phyloP scores from a whole-genome alignment of 805 yeast genomes.

The Wickerhamomyces hampshirensis region DNA sequence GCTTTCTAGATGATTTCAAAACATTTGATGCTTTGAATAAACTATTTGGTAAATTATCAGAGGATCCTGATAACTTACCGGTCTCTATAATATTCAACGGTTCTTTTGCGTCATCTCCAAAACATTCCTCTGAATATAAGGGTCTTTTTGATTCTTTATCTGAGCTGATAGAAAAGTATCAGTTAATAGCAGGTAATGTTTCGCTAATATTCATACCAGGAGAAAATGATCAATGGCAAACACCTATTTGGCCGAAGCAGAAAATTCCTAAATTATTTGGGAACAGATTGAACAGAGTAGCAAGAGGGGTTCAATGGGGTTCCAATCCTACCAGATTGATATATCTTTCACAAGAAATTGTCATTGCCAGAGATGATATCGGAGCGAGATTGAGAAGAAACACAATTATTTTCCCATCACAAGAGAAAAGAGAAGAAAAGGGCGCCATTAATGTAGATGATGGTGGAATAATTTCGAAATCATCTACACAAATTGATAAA shows the following conservation, averaged over 20 bases:
- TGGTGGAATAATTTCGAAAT: slow-evolving; percentile 1
- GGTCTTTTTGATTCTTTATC: slow-evolving; percentile 73
- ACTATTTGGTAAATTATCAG: slow-evolving; percentile 50
- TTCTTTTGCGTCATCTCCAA: slow-evolving; percentile 66
- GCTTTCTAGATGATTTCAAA: slow-evolving; percentile 56
- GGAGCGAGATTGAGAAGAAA: slow-evolving; percentile 68
- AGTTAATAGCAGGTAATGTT: slow-evolving; percentile 44
- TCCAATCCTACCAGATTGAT: slow-evolving; percentile 78
- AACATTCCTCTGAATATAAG: slow-evolving; percentile 57
- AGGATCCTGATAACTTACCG: slow-evolving; percentile 47
- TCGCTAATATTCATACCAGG: slow-evolving; percentile 82
- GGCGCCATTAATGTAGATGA: not conserved
- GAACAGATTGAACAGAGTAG: slow-evolving; percentile 56
- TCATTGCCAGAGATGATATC: slow-evolving; percentile 66
- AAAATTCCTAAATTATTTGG: slow-evolving; percentile 71
- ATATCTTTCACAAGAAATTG: slow-evolving; percentile 81
- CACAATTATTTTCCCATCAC: slow-evolving; percentile 49
- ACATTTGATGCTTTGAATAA: slow-evolving; percentile 62
- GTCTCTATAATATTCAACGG: slow-evolving; percentile 76
- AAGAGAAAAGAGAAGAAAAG: slow-evolving; percentile 19
- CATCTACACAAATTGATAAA: slow-evolving; percentile 25
- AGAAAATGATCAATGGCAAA: slow-evolving; percentile 89
- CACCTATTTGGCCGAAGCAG: slow-evolving; percentile 71
- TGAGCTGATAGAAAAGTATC: slow-evolving; percentile 52
- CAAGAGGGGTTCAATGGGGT: slow-evolving; percentile 50